phyloP scores from a whole-genome alignment of 2,329 filamentous ascomycete species.

The Aspergillus sp. region DNA sequence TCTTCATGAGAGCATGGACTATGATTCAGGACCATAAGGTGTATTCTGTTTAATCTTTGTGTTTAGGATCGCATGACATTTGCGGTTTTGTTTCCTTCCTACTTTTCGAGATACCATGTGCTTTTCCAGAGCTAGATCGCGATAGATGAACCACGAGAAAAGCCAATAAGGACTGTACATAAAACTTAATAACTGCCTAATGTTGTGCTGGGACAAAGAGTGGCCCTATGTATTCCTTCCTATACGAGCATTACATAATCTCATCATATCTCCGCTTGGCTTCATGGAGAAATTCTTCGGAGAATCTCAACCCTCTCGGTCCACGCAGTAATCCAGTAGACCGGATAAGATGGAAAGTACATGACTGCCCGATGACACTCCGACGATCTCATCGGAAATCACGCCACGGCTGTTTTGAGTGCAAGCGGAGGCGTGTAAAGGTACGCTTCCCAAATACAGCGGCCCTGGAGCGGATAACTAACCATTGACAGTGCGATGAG shows the following conservation, averaged over 20 bases:
- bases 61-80: background rate
- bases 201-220: too few species aligned
- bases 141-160: background rate
- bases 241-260: background rate
- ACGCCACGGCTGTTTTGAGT: constrained; percentile 27
- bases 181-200: too few species aligned
- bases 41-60: background rate
- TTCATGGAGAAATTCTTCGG: background rate
- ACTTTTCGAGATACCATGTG: background rate
- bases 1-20: background rate
- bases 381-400: constrained; percentile 30
- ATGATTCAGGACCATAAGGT: background rate
- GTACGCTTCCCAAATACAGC: constrained; percentile 7
- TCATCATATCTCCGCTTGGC: background rate
- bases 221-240: background rate
- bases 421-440: constrained; percentile 29
- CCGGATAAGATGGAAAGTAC: background rate
- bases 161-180: too few species aligned
- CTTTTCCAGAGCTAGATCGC: background rate
- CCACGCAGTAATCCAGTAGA: background rate
- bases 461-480: background rate
- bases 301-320: too few species aligned
- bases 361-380: constrained; percentile 19
- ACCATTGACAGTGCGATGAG: constrained; percentile 23
- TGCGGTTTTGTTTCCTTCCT: background rate